Conservation (phyloP, 2,329 filamentous ascomycete species). For the Saccharata proteae region DNA sequence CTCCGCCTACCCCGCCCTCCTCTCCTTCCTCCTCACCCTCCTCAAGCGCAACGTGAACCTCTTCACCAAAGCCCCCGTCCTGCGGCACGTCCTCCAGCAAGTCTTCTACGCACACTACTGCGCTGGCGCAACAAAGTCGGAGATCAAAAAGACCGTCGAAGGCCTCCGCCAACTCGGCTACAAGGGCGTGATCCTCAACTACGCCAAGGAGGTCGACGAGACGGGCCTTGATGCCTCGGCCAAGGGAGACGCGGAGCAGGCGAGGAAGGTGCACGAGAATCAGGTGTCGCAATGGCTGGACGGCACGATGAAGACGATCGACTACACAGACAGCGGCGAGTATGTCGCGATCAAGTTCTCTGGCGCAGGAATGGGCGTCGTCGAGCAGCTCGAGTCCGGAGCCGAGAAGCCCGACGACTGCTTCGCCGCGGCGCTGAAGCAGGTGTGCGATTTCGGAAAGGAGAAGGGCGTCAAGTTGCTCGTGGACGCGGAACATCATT, state of each 20-base stretch:
- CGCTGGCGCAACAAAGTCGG: slow-evolving; percentile 59
- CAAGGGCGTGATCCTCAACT: slow-evolving; percentile 71
- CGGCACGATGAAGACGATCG: slow-evolving; percentile 60
- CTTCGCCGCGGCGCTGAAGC: slow-evolving; percentile 31
- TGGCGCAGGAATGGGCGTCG: slow-evolving; percentile 4
- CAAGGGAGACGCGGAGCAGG: slow-evolving; percentile 2
- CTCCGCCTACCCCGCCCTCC: slow-evolving; percentile 4
- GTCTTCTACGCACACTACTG: slow-evolving; percentile 89
- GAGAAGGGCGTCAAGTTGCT: slow-evolving; percentile 33
- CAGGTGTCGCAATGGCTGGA: slow-evolving; percentile 45
- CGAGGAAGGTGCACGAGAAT: slow-evolving; percentile 26
- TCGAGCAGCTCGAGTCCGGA: slow-evolving; percentile 25
- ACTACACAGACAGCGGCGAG: slow-evolving; percentile 31
- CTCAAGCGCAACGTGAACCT: slow-evolving; percentile 6
- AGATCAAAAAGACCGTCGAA: slow-evolving; percentile 54
- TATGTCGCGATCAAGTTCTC: slow-evolving; percentile 36
- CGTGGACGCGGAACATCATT: slow-evolving; percentile 43
- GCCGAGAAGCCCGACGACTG: slow-evolving; percentile 26
- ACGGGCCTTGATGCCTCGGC: slow-evolving; percentile 10
- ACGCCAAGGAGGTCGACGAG: slow-evolving; percentile 55
- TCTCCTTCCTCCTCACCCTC: slow-evolving; percentile 8
- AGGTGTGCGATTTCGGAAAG: slow-evolving; percentile 31
- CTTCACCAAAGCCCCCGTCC: slow-evolving; percentile 32
- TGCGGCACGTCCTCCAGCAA: slow-evolving; percentile 61
- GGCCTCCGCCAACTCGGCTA: slow-evolving; percentile 60